A percentile compares a stretch with the other conserved stretches of the same genome.
Conservation (phyloP, 2,329 filamentous ascomycete species). For the Plectosphaerella plurivora region DNA sequence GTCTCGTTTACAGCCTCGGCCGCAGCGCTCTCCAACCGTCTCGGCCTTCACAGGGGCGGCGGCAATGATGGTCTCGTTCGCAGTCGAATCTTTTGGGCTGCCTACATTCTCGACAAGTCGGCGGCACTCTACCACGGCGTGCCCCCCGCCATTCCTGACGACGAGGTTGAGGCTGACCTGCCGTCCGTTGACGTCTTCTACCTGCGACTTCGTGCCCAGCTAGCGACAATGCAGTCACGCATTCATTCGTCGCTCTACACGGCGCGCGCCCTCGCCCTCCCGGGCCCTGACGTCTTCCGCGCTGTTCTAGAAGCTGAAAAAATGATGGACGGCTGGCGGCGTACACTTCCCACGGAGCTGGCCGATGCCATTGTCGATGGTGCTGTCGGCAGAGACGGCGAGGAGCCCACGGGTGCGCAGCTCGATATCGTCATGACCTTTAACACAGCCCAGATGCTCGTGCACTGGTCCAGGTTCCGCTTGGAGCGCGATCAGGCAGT, state of each 20-base stretch:
- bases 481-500: background rate
- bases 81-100: conserved; percentile 10
- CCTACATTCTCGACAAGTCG: conserved; percentile 10
- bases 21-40: conserved; percentile 7
- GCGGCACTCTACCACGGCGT: conserved; percentile 8
- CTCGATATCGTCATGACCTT: conserved; percentile 9
- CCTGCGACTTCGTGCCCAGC: conserved; percentile 8
- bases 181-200: conserved; percentile 2
- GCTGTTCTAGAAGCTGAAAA: conserved; percentile 8
- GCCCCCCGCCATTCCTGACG: conserved; percentile 6
- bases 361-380: conserved; percentile 1
- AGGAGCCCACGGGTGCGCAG: conserved; percentile 3
- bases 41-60: conserved; percentile 9
- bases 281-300: conserved; percentile 4
- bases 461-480: conserved; percentile 8
- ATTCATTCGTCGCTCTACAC: conserved; percentile 8
- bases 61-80: conserved; percentile 5
- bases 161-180: conserved; percentile 9
- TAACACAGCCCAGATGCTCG: conserved; percentile 7
- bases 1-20: conserved; percentile 6
- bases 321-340: conserved; percentile 8
- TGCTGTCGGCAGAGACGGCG: background rate
- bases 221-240: conserved; percentile 10
- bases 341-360: conserved; percentile 3
- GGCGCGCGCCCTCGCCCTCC: conserved; percentile 6